Base-by-base conservation (phyloP, 148 eudicot genomes). In the Cornus florida region DNA sequence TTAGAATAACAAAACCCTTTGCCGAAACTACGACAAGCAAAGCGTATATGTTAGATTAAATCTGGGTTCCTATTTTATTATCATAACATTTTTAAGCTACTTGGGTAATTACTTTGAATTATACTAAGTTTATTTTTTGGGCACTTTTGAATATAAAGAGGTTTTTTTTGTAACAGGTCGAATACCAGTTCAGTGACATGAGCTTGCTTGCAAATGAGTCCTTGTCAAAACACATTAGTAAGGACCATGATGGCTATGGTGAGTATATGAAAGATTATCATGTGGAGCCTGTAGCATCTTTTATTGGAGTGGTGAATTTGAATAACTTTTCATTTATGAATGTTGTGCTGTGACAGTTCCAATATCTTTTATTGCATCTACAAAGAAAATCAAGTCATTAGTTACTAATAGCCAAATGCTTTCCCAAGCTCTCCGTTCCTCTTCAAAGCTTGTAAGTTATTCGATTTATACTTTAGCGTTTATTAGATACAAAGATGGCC, bases 231-330 rank as follows among this genome's bases (percentile, higher is more conserved):
- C 92, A 92, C 41, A 89, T 92, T 56, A 85, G 82, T 71, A 93
- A 95, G 82, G 99, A 93, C 76, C 98, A 93, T 48, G 93, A 95
- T 85, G 97, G 97, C 78, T 93, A 82, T 79, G 97, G 99, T 93
- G 72, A 84, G 92, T 14, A 86, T 59, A 23, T 24, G 11, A 68
- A 22, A 22, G 59, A 43, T 0, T 70, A 67, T 66, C 38, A 68
- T 41, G 0, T 24, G 8, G 22, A 53, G 59, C 59, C 69, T 7
- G 32, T 57, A 69, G 16, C 83, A 46, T 69, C 3, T 28, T 1
- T 75, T 43, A 10, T 62, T 31, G 59, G 2, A 68, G 39, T 6
- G 68, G 66, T 13, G 24, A 74, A 32, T 62, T 31, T 5, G 38
- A n/a, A 57, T 69, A 12, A 41, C 10, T n/a, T 38, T 12, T 38